Evolutionary conservation across 2,329 filamentous ascomycete species (phyloP).

Genomic region (Botrytis tulipae): DNA sequence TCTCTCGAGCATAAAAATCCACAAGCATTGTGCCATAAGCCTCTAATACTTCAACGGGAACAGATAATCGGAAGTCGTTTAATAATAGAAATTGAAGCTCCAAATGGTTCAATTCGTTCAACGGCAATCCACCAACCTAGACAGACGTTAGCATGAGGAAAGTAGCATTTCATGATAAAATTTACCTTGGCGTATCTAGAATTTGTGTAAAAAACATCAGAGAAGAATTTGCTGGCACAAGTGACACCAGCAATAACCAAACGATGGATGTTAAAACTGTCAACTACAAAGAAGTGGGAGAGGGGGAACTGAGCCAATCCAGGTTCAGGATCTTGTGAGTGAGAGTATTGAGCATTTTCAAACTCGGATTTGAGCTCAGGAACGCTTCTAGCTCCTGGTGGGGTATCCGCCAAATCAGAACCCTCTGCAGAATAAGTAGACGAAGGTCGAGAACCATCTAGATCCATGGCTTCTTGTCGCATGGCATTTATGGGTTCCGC

Average conservation of each 20-base stretch:
- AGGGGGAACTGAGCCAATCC: conserved; percentile 40
- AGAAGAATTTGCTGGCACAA: conserved; percentile 99
- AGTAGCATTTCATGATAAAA: conserved; percentile 1
- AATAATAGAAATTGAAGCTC: conserved; percentile 93
- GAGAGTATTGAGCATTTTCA: conserved; percentile 34
- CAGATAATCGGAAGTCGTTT: conserved; percentile 92
- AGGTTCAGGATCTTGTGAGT: conserved; percentile 30
- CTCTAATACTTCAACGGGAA: conserved; percentile 92
- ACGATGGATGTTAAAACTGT: conserved; percentile 98
- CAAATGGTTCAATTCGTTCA: conserved; percentile 91
- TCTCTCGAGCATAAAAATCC: conserved; percentile 93
- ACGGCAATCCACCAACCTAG: conserved; percentile 88
- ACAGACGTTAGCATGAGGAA: neutral
- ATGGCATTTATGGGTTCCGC: conserved; percentile 70
- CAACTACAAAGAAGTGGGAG: conserved; percentile 84
- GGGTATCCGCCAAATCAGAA: conserved; percentile 37
- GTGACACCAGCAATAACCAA: conserved; percentile 96
- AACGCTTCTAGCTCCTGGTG: conserved; percentile 33
- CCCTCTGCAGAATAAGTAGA: conserved; percentile 36
- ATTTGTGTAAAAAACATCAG: conserved; percentile 97
- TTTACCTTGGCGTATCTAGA: conserved; percentile 96
- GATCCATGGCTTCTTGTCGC: conserved; percentile 41
- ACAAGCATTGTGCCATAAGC: conserved; percentile 98
- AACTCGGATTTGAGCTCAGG: conserved; percentile 32
- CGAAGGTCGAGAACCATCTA: conserved; percentile 33